These are phyloP conservation scores for Raddia guianensis DNA, from an alignment of 176 grass and related monocot species.

Conservation along the genomic window DNA sequence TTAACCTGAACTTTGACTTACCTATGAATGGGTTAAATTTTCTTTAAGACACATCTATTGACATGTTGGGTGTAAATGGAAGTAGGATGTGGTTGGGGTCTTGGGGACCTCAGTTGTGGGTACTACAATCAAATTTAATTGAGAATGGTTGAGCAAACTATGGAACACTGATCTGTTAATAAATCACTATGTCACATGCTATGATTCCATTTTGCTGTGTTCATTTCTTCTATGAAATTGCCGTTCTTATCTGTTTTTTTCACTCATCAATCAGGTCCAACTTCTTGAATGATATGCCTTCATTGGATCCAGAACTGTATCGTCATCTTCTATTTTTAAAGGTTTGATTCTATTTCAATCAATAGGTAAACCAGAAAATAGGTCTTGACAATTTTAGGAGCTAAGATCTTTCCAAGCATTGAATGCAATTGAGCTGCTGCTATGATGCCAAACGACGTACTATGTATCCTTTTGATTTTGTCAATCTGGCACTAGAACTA, in stretches of 20 bases:
- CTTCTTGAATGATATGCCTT: constrained; percentile 97
- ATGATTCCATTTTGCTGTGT: constrained; percentile 33
- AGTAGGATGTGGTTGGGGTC: neutral
- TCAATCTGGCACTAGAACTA: neutral
- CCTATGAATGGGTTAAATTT: constrained; percentile 21
- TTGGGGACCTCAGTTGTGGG: neutral
- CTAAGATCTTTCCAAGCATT: constrained; percentile 12
- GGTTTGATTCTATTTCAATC: constrained; percentile 50
- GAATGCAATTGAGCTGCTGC: neutral
- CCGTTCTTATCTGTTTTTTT: constrained; percentile 22
- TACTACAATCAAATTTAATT: constrained; percentile 13
- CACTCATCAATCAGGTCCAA: constrained; percentile 67
- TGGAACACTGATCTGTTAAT: constrained; percentile 14
- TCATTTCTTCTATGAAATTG: constrained; percentile 27
- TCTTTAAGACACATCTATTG: neutral
- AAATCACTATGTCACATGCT: neutral
- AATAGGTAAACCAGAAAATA: constrained; percentile 27
- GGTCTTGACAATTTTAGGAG: constrained; percentile 8
- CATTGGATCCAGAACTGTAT: constrained; percentile 95
- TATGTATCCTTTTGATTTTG: neutral
- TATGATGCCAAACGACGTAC: constrained; percentile 1
- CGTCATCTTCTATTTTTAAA: constrained; percentile 95
- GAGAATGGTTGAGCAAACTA: neutral
- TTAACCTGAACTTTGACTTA: constrained; percentile 16
- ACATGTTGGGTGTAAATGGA: neutral